Evolutionary conservation across 2,329 filamentous ascomycete genomes (phyloP).

Genomic region (Fulvia fulva): DNA sequence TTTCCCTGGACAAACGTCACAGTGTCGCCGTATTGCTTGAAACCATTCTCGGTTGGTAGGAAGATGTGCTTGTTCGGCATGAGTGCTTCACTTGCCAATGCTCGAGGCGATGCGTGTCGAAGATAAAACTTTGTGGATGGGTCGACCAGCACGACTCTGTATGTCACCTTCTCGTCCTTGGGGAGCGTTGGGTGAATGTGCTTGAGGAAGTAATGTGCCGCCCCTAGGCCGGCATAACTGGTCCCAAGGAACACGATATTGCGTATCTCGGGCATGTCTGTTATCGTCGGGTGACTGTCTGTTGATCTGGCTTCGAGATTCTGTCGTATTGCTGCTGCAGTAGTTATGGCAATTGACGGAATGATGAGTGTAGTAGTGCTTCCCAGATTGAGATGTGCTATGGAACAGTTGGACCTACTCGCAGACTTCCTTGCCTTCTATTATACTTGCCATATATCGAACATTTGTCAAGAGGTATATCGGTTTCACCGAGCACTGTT

Average conservation of each 20-base stretch:
- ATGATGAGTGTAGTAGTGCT: too few relatives aligned
- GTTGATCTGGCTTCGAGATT: too few relatives aligned
- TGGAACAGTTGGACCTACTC: too few relatives aligned
- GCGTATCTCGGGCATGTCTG: conserved; percentile 26
- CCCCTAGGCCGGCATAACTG: conserved; percentile 49
- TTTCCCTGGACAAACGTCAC: conserved; percentile 47
- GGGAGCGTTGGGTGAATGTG: conserved; percentile 44
- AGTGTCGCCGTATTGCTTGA: conserved; percentile 45
- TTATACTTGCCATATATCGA: too few relatives aligned
- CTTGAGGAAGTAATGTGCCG: conserved; percentile 50
- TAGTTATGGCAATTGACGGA: too few relatives aligned
- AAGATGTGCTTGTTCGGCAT: conserved; percentile 47
- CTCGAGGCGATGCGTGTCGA: conserved; percentile 10
- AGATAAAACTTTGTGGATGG: conserved; percentile 3
- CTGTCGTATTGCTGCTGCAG: too few relatives aligned
- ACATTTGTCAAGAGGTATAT: too few relatives aligned
- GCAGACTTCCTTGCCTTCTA: too few relatives aligned
- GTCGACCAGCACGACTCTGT: conserved; percentile 6
- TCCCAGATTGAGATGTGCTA: too few relatives aligned
- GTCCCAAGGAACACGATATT: conserved; percentile 49
- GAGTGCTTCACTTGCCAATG: conserved; percentile 36
- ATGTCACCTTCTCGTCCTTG: conserved; percentile 3
- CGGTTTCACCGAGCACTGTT: too few relatives aligned
- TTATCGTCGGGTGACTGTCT: neutral
- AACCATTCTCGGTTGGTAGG: conserved; percentile 43